phyloP scores from a whole-genome alignment of 1,284 basidiomycete genomes.

The Ganoderma resinaceum region DNA sequence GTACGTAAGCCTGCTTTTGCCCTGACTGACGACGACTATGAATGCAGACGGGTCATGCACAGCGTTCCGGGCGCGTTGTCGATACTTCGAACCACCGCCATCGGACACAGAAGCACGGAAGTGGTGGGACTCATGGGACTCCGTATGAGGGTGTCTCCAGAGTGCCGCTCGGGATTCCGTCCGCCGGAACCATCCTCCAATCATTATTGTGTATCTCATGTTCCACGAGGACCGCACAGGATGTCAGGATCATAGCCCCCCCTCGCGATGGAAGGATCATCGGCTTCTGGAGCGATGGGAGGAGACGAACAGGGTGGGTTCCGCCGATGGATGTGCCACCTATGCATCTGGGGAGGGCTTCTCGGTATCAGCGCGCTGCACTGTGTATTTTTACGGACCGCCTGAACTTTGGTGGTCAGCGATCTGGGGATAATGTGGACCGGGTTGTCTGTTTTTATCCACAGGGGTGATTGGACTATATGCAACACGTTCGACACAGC shows the following conservation, averaged over 20 bases:
- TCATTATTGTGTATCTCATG: constrained; percentile 7
- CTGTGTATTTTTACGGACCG: constrained; percentile 8
- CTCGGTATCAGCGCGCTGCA: constrained; percentile 6
- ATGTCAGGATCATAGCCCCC: constrained; percentile 6
- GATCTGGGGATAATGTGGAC: constrained; percentile 5
- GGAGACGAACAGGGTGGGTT: constrained; percentile 5
- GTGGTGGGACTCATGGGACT: constrained; percentile 67
- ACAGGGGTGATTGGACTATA: not conserved
- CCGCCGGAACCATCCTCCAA: not conserved
- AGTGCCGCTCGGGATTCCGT: not conserved
- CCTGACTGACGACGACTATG: constrained; percentile 19
- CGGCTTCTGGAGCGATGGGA: constrained; percentile 4
- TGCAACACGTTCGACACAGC: not conserved
- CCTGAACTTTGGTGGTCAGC: not conserved
- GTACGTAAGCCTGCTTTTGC: constrained; percentile 48
- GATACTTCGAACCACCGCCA: constrained; percentile 77
- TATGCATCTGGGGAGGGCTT: not conserved
- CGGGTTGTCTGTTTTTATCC: not conserved
- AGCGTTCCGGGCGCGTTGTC: constrained; percentile 87
- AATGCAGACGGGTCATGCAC: constrained; percentile 28
- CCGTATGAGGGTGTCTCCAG: constrained; percentile 37
- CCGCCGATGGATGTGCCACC: constrained; percentile 4
- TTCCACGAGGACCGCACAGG: constrained; percentile 1
- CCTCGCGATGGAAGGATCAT: constrained; percentile 15
- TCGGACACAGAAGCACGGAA: constrained; percentile 65